A percentile compares a stretch with the other conserved stretches of the same genome.
Conservation (phyloP, 805 yeast species). For the Cyberlindnera maritima region DNA sequence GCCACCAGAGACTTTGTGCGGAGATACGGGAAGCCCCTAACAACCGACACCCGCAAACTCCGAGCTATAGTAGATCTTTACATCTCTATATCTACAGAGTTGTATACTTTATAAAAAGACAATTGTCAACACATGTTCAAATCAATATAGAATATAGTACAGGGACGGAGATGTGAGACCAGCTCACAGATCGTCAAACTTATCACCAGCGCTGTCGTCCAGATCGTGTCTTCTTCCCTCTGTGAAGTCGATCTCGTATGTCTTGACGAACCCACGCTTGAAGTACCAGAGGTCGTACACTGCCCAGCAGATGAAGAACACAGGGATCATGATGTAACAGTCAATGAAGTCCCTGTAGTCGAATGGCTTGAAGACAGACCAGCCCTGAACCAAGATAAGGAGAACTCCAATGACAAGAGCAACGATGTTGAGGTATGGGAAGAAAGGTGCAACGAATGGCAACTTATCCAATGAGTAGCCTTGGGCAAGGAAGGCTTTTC, state of each 20-base stretch:
- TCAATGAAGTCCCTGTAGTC: conserved; percentile 51
- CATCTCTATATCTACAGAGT: too few species aligned
- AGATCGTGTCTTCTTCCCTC: conserved; percentile 47
- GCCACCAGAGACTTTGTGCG: too few species aligned
- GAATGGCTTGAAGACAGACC: conserved; percentile 48
- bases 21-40: too few species aligned
- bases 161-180: too few species aligned
- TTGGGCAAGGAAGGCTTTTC: conserved; percentile 57
- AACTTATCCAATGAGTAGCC: conserved; percentile 60
- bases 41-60: too few species aligned
- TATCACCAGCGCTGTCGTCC: conserved; percentile 16
- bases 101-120: too few species aligned
- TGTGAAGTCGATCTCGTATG: conserved; percentile 43
- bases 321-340: conserved; percentile 60
- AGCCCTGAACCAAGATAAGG: conserved; percentile 45
- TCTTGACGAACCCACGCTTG: conserved; percentile 37
- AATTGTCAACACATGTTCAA: too few species aligned
- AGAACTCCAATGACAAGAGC: conserved; percentile 38
- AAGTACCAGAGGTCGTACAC: conserved; percentile 38
- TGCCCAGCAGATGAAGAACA: conserved; percentile 46
- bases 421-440: conserved; percentile 38
- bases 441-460: conserved; percentile 65
- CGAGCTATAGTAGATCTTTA: too few species aligned
- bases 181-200: not conserved
- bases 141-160: too few species aligned